Conservation (phyloP, 768 basidiomycete genomes). For the Pisolithus orientalis region DNA sequence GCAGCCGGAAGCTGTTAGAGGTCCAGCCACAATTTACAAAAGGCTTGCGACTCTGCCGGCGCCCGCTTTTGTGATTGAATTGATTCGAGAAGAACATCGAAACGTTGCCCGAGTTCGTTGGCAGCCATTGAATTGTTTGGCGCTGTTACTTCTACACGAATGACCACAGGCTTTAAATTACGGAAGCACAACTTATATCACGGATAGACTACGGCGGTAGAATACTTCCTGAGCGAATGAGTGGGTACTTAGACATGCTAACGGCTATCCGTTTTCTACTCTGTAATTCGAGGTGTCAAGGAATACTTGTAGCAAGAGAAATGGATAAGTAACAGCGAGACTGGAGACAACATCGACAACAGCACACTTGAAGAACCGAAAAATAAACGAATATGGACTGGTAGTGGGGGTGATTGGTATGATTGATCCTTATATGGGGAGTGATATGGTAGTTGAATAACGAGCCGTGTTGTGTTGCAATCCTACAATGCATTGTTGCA, state of each 20-base stretch:
- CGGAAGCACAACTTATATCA: too few species aligned
- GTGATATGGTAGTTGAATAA: constrained; percentile 19
- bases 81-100: too few species aligned
- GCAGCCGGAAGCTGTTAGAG: too few species aligned
- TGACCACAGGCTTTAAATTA: too few species aligned
- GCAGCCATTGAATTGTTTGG: too few species aligned
- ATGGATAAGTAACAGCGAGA: constrained; percentile 22
- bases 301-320: constrained; percentile 27
- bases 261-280: constrained; percentile 15
- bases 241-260: constrained; percentile 4
- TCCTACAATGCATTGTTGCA: not conserved
- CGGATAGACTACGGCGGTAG: too few species aligned
- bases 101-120: too few species aligned
- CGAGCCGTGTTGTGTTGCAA: constrained; percentile 7
- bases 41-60: too few species aligned
- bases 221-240: not conserved
- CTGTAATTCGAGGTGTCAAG: constrained; percentile 20
- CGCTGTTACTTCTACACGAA: too few species aligned
- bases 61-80: too few species aligned
- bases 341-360: constrained; percentile 19
- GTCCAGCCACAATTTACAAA: too few species aligned
- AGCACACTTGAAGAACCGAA: constrained; percentile 17
- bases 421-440: constrained; percentile 12
- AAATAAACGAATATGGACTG: constrained; percentile 8
- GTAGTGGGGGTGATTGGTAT: constrained; percentile 7